Percentiles rank a stretch among this genome's conserved stretches.
Conservation (phyloP, 495 filamentous ascomycete species). For the Annulohypoxylon moriforme region DNA sequence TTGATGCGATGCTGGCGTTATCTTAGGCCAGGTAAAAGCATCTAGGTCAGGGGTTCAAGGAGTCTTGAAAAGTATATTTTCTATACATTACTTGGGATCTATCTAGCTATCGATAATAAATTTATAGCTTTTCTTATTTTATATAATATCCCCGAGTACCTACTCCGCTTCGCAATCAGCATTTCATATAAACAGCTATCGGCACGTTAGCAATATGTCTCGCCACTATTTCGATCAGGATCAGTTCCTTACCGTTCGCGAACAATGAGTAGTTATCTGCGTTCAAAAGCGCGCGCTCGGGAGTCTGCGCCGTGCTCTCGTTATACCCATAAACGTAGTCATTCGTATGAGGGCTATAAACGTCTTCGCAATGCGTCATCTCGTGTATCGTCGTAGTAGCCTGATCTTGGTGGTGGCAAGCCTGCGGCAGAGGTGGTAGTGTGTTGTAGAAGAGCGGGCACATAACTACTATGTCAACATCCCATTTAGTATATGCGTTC, state of each 20-base stretch:
- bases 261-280: constrained; percentile 71
- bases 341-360: constrained; percentile 58
- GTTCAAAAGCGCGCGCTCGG: constrained; percentile 61
- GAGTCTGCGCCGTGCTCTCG: constrained; percentile 56
- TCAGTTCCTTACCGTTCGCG: constrained; percentile 57
- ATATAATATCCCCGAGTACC: not conserved
- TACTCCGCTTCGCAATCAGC: not conserved
- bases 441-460: constrained; percentile 40
- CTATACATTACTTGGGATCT: not conserved
- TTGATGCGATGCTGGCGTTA: not conserved
- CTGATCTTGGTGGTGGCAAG: constrained; percentile 67
- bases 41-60: not conserved
- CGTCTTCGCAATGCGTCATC: constrained; percentile 66
- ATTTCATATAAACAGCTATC: constrained; percentile 37
- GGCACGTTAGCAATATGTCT: constrained; percentile 1
- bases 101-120: not conserved
- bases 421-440: constrained; percentile 58
- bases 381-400: constrained; percentile 71
- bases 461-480: constrained; percentile 28
- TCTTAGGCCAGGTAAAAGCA: not conserved
- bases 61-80: not conserved
- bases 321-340: constrained; percentile 67
- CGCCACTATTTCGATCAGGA: not conserved
- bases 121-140: not conserved
- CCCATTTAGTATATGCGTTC: constrained; percentile 35